phyloP scores from a whole-genome alignment of 805 yeast genomes.

The Wickerhamomyces subpelliculosus region DNA sequence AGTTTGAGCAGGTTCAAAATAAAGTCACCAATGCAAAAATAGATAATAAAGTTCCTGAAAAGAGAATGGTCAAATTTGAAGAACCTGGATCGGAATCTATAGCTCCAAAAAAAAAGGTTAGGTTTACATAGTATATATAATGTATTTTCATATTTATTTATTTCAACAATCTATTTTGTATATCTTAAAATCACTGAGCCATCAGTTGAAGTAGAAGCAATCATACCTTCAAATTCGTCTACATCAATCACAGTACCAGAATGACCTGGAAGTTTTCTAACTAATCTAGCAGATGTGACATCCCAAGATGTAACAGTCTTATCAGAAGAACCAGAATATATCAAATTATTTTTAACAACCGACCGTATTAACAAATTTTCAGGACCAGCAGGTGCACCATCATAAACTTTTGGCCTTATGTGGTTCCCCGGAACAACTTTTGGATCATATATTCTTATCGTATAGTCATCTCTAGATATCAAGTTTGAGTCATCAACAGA shows the following conservation, averaged over 20 bases:
- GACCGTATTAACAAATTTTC: slow-evolving; percentile 49
- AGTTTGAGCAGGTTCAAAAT: not conserved
- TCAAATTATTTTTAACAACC: slow-evolving; percentile 33
- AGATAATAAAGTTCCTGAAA: too few species aligned
- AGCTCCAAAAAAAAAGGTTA: slow-evolving; percentile 6
- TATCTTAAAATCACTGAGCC: slow-evolving; percentile 45
- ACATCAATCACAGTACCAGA: slow-evolving; percentile 55
- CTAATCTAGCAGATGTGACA: slow-evolving; percentile 37
- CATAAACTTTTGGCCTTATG: slow-evolving; percentile 39
- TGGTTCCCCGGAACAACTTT: slow-evolving; percentile 27
- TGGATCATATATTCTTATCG: slow-evolving; percentile 51
- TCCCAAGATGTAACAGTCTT: slow-evolving; percentile 56
- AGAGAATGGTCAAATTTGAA: not conserved
- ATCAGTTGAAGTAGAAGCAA: slow-evolving; percentile 49
- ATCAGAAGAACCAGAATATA: slow-evolving; percentile 59
- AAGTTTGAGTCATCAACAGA: slow-evolving; percentile 40
- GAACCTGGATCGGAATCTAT: not conserved
- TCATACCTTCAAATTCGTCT: slow-evolving; percentile 36
- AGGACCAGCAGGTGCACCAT: slow-evolving; percentile 49
- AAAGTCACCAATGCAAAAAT: not conserved
- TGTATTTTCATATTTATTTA: too few species aligned
- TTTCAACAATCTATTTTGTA: not conserved
- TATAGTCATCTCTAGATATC: slow-evolving; percentile 48
- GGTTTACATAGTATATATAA: slow-evolving; percentile 1
- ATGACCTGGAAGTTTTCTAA: slow-evolving; percentile 52